Percentiles rank a stretch among this genome's conserved stretches.
Conservation (phyloP, 192 early-diverging fungal genomes). For the Podila epicladia region DNA sequence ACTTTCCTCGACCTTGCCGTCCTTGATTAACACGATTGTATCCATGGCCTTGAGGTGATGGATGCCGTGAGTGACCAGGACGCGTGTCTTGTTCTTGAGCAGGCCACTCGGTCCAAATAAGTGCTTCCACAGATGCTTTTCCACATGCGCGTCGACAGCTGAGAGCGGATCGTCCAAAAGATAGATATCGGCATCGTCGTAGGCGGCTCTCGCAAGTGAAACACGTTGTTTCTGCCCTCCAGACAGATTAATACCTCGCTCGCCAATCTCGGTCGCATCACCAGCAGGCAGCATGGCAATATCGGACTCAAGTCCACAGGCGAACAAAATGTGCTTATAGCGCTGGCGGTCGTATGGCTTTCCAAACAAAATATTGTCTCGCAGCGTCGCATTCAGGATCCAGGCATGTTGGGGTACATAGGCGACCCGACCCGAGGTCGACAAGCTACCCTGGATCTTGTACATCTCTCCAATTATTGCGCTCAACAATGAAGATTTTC, state of each 20-base stretch:
- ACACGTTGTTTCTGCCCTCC: constrained; percentile 93
- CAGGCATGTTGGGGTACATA: constrained; percentile 89
- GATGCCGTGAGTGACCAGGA: constrained; percentile 77
- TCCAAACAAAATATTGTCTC: constrained; percentile 94
- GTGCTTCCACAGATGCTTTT: constrained; percentile 74
- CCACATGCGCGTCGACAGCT: constrained; percentile 67
- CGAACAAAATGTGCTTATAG: constrained; percentile 72
- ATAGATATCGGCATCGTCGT: constrained; percentile 80
- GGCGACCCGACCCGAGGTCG: constrained; percentile 67
- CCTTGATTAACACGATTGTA: constrained; percentile 63
- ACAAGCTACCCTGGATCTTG: constrained; percentile 64
- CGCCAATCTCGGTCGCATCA: constrained; percentile 76
- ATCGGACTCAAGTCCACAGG: constrained; percentile 79
- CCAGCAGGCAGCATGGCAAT: constrained; percentile 70
- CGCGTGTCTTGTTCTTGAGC: constrained; percentile 66
- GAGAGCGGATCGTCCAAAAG: constrained; percentile 89
- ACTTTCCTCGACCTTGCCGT: constrained; percentile 66
- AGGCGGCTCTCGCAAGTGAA: constrained; percentile 82
- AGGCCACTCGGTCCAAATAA: constrained; percentile 76
- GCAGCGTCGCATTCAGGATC: constrained; percentile 92
- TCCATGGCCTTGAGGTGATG: constrained; percentile 70
- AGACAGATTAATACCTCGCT: constrained; percentile 69
- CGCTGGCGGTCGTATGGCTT: constrained; percentile 61
- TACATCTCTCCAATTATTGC: constrained; percentile 90
- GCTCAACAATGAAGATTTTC: constrained; percentile 61